Percentiles rank a stretch among this genome's conserved stretches.
phyloP scores from a whole-genome alignment of 345 rosid genomes.

The Salix udensis region DNA sequence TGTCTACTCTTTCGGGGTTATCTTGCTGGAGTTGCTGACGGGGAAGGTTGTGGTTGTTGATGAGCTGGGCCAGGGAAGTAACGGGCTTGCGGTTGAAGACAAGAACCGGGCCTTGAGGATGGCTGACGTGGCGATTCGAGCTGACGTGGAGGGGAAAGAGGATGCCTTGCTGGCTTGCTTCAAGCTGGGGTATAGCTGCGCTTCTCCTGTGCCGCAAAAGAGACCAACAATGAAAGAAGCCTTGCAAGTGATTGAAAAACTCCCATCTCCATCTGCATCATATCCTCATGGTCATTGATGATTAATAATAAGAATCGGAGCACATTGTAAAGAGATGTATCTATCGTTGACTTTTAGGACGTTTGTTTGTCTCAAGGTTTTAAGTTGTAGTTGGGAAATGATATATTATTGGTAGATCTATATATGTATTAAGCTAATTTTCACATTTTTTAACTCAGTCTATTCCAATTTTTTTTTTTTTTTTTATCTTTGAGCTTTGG shows the following conservation, averaged over 20 bases:
- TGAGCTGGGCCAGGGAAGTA: conserved; percentile 72
- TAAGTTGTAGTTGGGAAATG: conserved; percentile 8
- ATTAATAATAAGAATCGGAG: background rate
- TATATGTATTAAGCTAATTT: background rate
- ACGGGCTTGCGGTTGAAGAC: conserved; percentile 69
- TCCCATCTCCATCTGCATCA: conserved; percentile 36
- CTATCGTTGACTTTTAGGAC: conserved; percentile 22
- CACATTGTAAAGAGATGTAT: conserved; percentile 24
- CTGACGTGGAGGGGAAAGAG: conserved; percentile 79
- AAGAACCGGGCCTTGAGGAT: conserved; percentile 54
- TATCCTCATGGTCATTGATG: conserved; percentile 34
- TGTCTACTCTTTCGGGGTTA: conserved; percentile 73
- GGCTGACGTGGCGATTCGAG: conserved; percentile 66
- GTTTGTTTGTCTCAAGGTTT: background rate
- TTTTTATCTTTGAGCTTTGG: too few species aligned
- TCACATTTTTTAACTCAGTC: too few species aligned
- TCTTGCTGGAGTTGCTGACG: conserved; percentile 68
- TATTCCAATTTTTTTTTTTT: too few species aligned
- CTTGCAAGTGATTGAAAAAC: conserved; percentile 64
- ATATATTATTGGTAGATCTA: background rate
- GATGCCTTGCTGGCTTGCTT: conserved; percentile 76
- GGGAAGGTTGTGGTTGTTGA: conserved; percentile 73
- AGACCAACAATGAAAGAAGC: conserved; percentile 86
- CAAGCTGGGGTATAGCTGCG: conserved; percentile 74
- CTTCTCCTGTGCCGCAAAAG: conserved; percentile 74